phyloP scores from a whole-genome alignment of 2,329 filamentous ascomycete genomes.

The Fusarium abutilonis region DNA sequence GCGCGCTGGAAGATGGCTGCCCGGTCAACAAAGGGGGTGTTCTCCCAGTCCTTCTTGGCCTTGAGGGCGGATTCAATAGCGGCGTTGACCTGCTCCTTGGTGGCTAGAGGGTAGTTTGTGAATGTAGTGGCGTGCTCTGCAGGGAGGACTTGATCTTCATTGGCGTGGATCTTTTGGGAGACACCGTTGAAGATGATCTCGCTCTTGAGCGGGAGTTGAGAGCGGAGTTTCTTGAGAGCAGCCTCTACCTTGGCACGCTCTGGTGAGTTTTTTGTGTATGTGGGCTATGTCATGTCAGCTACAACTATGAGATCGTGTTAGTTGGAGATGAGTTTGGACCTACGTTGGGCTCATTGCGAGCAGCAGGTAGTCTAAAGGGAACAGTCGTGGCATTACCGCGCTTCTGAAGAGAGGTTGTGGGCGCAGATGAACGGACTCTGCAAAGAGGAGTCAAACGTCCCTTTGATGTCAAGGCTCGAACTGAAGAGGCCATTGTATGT shows the following conservation, averaged over 20 bases:
- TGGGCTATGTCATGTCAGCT: slow-evolving; percentile 35
- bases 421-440: slow-evolving; percentile 24
- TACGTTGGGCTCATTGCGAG: slow-evolving; percentile 50
- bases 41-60: slow-evolving; percentile 84
- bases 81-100: slow-evolving; percentile 46
- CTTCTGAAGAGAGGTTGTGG: slow-evolving; percentile 32
- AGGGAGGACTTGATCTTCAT: slow-evolving; percentile 48
- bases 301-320: neutral
- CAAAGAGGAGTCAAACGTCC: slow-evolving; percentile 33
- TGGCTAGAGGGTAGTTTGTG: slow-evolving; percentile 50
- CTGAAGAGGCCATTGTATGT: slow-evolving; percentile 35
- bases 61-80: slow-evolving; percentile 86
- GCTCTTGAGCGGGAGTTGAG: slow-evolving; percentile 47
- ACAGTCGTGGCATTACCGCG: slow-evolving; percentile 41
- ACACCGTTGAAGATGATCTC: slow-evolving; percentile 48
- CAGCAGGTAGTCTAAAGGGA: slow-evolving; percentile 47
- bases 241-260: slow-evolving; percentile 47
- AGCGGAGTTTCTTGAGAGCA: slow-evolving; percentile 46
- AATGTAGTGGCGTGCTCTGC: slow-evolving; percentile 49
- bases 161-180: slow-evolving; percentile 41
- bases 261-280: slow-evolving; percentile 46
- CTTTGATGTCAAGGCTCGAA: slow-evolving; percentile 33
- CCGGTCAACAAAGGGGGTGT: slow-evolving; percentile 86
- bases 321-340: neutral
- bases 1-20: slow-evolving; percentile 96